These are phyloP conservation scores for Pisolithus microcarpus DNA, from an alignment of 768 basidiomycete genomes.

Conservation along the genomic window DNA sequence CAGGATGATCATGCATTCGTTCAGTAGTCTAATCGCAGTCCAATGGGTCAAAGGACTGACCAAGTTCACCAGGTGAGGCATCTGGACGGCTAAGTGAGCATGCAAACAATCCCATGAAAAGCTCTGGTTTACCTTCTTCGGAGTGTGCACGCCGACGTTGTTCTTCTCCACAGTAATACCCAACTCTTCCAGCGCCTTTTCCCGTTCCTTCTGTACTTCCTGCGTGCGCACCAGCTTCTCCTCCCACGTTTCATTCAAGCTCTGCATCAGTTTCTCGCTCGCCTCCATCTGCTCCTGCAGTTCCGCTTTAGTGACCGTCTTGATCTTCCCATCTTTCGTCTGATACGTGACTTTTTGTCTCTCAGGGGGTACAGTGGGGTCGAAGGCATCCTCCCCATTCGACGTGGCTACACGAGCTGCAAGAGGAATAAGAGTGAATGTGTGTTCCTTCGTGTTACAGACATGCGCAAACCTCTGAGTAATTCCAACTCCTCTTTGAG, in stretches of 20 bases:
- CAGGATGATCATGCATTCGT: conserved; percentile 4
- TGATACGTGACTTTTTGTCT: conserved; percentile 93
- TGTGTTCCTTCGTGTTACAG: neutral
- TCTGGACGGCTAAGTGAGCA: conserved; percentile 38
- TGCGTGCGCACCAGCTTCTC: conserved; percentile 87
- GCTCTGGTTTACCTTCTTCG: conserved; percentile 64
- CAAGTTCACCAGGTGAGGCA: conserved; percentile 91
- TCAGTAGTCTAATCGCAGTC: conserved; percentile 4
- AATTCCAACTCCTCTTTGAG: conserved; percentile 97
- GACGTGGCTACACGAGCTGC: conserved; percentile 72
- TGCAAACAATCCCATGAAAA: conserved; percentile 3
- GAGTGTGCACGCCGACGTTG: conserved; percentile 92
- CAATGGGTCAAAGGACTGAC: conserved; percentile 39
- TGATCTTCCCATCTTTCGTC: conserved; percentile 87
- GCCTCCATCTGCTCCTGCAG: conserved; percentile 95
- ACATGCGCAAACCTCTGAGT: conserved; percentile 57
- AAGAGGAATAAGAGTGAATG: neutral
- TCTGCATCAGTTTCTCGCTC: conserved; percentile 92
- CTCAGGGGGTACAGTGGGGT: conserved; percentile 85
- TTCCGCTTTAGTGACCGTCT: conserved; percentile 95
- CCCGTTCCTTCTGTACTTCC: conserved; percentile 93
- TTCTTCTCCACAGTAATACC: conserved; percentile 98
- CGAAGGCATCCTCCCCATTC: conserved; percentile 67
- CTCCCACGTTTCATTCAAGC: conserved; percentile 94
- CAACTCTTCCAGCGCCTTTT: conserved; percentile 94